Percentiles rank a stretch among this genome's conserved stretches.
phyloP scores from a whole-genome alignment of 2,329 filamentous ascomycete species.

The Cadophora gregata region DNA sequence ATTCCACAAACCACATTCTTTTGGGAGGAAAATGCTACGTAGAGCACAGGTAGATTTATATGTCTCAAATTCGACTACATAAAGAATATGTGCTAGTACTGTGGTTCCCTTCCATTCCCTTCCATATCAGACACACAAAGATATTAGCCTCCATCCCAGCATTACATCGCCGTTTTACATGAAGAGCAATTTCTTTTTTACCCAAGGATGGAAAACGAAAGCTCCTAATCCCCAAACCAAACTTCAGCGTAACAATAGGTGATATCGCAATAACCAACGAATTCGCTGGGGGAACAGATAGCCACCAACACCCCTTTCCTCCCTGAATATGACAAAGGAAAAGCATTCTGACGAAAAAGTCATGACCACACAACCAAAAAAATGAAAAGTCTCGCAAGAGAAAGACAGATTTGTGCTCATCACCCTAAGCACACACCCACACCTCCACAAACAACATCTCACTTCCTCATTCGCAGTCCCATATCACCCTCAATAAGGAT shows the following conservation, averaged over 20 bases:
- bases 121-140: neutral
- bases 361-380: neutral
- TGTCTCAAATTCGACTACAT: neutral
- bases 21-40: no score
- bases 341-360: neutral
- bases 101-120: neutral
- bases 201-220: neutral
- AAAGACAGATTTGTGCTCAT: neutral
- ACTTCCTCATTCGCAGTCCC: slow-evolving; percentile 17
- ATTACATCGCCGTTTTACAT: slow-evolving; percentile 9
- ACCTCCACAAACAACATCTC: neutral
- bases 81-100: neutral
- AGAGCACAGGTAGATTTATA: neutral
- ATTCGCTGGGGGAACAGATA: neutral
- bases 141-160: neutral
- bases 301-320: slow-evolving; percentile 4
- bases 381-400: neutral
- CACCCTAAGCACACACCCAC: neutral
- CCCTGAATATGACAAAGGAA: neutral
- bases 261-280: neutral
- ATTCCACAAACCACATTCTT: no score
- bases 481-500: slow-evolving; percentile 47
- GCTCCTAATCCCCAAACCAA: neutral
- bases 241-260: neutral
- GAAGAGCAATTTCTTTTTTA: neutral